A percentile compares a stretch with the other conserved stretches of the same genome.
Conservation (phyloP, 768 basidiomycete species). For the Stropharia rugosoannulata region DNA sequence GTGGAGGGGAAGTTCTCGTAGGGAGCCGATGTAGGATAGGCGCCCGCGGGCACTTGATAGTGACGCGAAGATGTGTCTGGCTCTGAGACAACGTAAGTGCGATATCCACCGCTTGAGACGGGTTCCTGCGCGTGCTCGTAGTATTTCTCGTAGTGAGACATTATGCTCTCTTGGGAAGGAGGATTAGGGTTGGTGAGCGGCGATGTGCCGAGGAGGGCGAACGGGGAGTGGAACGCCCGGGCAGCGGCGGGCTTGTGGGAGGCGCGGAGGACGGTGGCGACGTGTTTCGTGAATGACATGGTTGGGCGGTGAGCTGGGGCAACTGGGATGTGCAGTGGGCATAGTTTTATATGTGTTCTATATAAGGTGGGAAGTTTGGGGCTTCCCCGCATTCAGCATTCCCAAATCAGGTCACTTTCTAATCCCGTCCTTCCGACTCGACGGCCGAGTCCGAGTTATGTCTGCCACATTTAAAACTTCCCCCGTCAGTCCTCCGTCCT, state of each 20-base stretch:
- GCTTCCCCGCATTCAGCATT: conserved; percentile 14
- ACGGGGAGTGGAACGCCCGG: conserved; percentile 65
- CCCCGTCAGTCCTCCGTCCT: neutral
- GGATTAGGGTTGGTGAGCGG: conserved; percentile 33
- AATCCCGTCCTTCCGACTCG: neutral
- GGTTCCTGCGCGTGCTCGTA: conserved; percentile 51
- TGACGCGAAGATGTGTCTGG: conserved; percentile 62
- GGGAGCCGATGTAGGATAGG: conserved; percentile 52
- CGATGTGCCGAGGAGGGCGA: conserved; percentile 47
- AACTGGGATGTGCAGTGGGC: conserved; percentile 1
- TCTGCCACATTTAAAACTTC: neutral
- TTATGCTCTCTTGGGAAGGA: conserved; percentile 27
- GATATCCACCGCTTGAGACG: conserved; percentile 42
- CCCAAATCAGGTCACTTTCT: conserved; percentile 4
- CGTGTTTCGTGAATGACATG: conserved; percentile 31
- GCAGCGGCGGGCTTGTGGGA: conserved; percentile 20
- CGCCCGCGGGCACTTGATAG: conserved; percentile 73
- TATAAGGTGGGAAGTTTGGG: conserved; percentile 25
- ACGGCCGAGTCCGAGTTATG: neutral
- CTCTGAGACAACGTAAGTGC: conserved; percentile 72
- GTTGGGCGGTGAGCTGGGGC: conserved; percentile 7
- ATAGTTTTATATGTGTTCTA: conserved; percentile 15
- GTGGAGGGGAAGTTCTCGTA: conserved; percentile 42
- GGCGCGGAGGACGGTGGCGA: conserved; percentile 21
- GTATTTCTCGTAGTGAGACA: conserved; percentile 61